phyloP scores from a whole-genome alignment of 768 basidiomycete species.

The Sutorius australiensis region DNA sequence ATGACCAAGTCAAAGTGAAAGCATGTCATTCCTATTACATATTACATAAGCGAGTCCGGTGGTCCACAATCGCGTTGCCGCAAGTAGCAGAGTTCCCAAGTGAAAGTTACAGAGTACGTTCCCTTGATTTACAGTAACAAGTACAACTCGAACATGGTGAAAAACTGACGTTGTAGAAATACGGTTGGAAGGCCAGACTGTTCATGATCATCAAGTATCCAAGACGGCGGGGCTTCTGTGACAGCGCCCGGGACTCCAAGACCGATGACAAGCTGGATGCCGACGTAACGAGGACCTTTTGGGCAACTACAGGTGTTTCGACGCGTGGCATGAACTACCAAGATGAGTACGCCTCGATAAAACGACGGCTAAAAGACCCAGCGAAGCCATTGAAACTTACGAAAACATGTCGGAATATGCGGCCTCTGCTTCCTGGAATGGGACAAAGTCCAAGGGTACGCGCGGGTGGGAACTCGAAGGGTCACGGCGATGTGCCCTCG shows the following conservation, averaged over 20 bases:
- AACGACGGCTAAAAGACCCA: background rate
- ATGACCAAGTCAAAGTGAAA: background rate
- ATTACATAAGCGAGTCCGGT: too few relatives aligned
- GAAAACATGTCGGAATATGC: constrained; percentile 27
- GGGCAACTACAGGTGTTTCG: background rate
- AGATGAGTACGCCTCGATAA: constrained; percentile 2
- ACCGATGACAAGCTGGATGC: background rate
- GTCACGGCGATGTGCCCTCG: constrained; percentile 1
- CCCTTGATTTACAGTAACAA: too few relatives aligned
- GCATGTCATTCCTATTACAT: background rate
- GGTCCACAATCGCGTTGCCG: too few relatives aligned
- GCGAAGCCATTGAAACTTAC: constrained; percentile 12
- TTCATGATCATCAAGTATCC: background rate
- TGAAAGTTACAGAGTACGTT: too few relatives aligned
- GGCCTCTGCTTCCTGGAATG: constrained; percentile 25
- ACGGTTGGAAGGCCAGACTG: too few relatives aligned
- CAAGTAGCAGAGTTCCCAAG: too few relatives aligned
- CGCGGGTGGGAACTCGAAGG: constrained; percentile 1
- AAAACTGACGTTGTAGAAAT: background rate
- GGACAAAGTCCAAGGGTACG: constrained; percentile 23
- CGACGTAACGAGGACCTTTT: background rate
- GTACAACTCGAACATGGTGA: background rate
- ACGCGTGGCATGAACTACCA: background rate
- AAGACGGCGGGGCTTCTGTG: background rate
- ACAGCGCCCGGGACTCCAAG: background rate